Conservation (phyloP, 2,329 filamentous ascomycete genomes). For the Alternaria sp. region DNA sequence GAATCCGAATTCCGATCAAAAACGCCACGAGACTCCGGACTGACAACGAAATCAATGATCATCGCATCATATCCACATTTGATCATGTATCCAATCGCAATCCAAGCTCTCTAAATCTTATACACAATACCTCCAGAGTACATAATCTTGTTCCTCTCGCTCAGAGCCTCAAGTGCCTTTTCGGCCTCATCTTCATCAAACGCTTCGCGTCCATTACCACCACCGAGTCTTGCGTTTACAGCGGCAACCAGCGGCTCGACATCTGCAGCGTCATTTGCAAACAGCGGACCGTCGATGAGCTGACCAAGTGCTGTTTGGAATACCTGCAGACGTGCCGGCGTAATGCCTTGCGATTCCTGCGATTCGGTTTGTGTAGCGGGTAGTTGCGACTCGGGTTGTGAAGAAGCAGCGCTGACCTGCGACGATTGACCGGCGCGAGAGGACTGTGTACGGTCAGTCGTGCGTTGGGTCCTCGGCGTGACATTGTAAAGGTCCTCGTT, state of each 20-base stretch:
- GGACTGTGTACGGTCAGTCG: slow-evolving; percentile 41
- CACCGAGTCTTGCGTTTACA: slow-evolving; percentile 75
- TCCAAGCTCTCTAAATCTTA: slow-evolving; percentile 46
- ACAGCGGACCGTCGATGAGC: slow-evolving; percentile 81
- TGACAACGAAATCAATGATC: neutral
- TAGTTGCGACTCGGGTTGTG: slow-evolving; percentile 76
- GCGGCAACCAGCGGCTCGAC: slow-evolving; percentile 76
- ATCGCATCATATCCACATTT: neutral
- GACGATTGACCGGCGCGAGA: slow-evolving; percentile 51
- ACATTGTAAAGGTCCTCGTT: slow-evolving; percentile 62
- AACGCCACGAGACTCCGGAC: neutral
- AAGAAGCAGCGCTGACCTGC: slow-evolving; percentile 78
- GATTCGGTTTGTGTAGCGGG: slow-evolving; percentile 59
- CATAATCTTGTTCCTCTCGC: slow-evolving; percentile 90
- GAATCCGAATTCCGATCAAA: neutral
- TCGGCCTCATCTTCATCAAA: slow-evolving; percentile 78
- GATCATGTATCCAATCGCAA: neutral
- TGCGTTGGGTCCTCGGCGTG: slow-evolving; percentile 57
- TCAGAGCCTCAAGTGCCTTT: slow-evolving; percentile 79
- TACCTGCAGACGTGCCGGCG: slow-evolving; percentile 66
- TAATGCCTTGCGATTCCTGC: slow-evolving; percentile 58
- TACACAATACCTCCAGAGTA: slow-evolving; percentile 57
- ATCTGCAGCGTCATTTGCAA: slow-evolving; percentile 82
- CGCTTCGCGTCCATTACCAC: slow-evolving; percentile 59
- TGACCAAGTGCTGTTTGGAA: slow-evolving; percentile 86